Conservation (phyloP, 371 early-diverging fungal genomes). For the Mucor velutinosus region DNA sequence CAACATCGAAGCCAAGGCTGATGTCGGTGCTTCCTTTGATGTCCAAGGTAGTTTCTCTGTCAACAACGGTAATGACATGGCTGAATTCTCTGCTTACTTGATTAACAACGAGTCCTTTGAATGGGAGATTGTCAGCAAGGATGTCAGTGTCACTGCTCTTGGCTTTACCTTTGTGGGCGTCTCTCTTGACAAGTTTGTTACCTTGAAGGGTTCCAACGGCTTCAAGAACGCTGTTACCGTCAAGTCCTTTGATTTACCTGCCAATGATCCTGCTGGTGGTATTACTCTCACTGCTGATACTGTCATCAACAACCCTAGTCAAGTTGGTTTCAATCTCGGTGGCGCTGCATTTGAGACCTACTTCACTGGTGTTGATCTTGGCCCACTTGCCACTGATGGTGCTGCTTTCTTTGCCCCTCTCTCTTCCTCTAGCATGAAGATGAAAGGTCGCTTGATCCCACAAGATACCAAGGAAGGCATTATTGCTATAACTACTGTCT, state of each 20-base stretch:
- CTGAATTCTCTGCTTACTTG: constrained; percentile 54
- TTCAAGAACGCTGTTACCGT: constrained; percentile 57
- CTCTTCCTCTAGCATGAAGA: constrained; percentile 27
- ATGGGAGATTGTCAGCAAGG: constrained; percentile 55
- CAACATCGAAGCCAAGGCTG: constrained; percentile 42
- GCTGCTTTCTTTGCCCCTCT: constrained; percentile 40
- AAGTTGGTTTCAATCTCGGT: constrained; percentile 53
- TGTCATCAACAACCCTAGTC: constrained; percentile 54
- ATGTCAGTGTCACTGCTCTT: constrained; percentile 57
- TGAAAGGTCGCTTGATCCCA: constrained; percentile 59
- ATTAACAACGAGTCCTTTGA: constrained; percentile 56
- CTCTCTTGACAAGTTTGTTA: constrained; percentile 53
- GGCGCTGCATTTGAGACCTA: constrained; percentile 37
- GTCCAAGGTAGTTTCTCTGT: constrained; percentile 49
- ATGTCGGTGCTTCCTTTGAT: constrained; percentile 50
- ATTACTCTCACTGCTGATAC: constrained; percentile 56
- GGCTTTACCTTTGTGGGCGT: constrained; percentile 57
- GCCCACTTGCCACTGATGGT: constrained; percentile 42
- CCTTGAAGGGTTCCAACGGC: constrained; percentile 54
- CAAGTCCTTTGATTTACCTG: constrained; percentile 56
- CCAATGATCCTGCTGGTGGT: constrained; percentile 59
- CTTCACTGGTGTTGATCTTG: constrained; percentile 32
- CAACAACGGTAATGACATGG: constrained; percentile 44
- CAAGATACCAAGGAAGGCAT: constrained; percentile 53
- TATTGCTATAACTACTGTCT: constrained; percentile 52